These are phyloP conservation scores for Aspergillus olivimuriae DNA, from an alignment of 495 filamentous ascomycete species.

Conservation along the genomic window DNA sequence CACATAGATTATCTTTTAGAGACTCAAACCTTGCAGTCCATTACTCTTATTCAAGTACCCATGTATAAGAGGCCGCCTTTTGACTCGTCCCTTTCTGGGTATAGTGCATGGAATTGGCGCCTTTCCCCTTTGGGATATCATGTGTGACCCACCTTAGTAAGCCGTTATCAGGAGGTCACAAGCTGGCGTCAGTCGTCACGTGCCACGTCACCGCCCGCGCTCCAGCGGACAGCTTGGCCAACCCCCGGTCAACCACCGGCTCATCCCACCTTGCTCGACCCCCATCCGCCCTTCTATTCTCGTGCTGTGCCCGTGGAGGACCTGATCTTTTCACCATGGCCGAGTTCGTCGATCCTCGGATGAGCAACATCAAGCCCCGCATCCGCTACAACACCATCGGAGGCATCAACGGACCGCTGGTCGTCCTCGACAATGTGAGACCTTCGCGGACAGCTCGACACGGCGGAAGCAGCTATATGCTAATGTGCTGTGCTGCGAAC, in stretches of 20 bases:
- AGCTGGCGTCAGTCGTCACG: not conserved
- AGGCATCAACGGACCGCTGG: constrained; percentile 95
- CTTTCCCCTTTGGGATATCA: not conserved
- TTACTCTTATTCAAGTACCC: no score
- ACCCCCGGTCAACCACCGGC: not conserved
- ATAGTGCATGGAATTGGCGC: no score
- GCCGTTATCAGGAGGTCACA: not conserved
- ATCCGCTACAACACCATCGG: constrained; percentile 97
- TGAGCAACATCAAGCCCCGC: constrained; percentile 74
- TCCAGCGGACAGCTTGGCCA: not conserved
- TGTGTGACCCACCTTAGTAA: not conserved
- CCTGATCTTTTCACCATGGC: constrained; percentile 43
- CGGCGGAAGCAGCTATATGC: not conserved
- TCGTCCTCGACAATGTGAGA: constrained; percentile 89
- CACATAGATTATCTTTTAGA: no score
- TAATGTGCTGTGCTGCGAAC: not conserved
- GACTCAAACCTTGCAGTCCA: no score
- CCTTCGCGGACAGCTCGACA: not conserved
- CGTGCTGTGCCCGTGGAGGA: constrained; percentile 15
- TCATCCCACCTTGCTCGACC: constrained; percentile 5
- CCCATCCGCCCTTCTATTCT: constrained; percentile 8
- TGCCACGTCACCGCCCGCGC: not conserved
- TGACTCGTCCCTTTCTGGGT: not conserved
- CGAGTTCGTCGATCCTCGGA: constrained; percentile 65
- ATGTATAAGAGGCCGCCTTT: no score